Evolutionary conservation across 768 basidiomycete genomes (phyloP).

Genomic region (Kwoniella dendrophila): DNA sequence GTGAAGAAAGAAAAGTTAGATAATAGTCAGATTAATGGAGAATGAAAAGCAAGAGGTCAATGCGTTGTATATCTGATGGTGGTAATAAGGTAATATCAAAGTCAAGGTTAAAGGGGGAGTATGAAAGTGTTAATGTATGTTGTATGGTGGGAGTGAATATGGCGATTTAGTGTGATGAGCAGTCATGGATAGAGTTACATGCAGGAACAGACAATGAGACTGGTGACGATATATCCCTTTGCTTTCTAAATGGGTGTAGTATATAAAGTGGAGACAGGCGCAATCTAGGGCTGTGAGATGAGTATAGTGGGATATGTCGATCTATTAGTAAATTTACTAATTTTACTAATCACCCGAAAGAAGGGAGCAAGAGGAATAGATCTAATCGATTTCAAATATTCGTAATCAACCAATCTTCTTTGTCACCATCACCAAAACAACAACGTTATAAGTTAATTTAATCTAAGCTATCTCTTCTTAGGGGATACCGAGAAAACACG

Average conservation of each 20-base stretch:
- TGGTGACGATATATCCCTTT: neutral
- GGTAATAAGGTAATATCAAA: neutral
- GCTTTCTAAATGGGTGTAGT: neutral
- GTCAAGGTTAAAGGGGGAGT: neutral
- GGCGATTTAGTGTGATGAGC: no score
- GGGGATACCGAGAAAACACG: no score
- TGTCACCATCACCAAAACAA: neutral
- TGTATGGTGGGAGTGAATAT: no score
- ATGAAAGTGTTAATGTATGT: neutral
- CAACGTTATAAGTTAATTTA: no score
- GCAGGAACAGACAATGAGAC: neutral
- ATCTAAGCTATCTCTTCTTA: no score
- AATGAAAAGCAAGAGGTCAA: conserved; percentile 2
- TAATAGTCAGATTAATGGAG: neutral
- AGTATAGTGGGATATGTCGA: neutral
- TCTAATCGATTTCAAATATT: conserved; percentile 12
- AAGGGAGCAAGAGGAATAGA: neutral
- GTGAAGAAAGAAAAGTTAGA: neutral
- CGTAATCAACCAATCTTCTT: neutral
- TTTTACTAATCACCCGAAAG: neutral
- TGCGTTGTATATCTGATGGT: conserved; percentile 1
- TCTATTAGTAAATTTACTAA: neutral
- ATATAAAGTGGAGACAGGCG: conserved; percentile 3
- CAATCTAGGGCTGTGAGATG: no score
- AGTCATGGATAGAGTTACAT: neutral